A percentile compares a stretch with the other conserved stretches of the same genome.
Conservation (phyloP, 768 basidiomycete species). For the Pisolithus microcarpus region DNA sequence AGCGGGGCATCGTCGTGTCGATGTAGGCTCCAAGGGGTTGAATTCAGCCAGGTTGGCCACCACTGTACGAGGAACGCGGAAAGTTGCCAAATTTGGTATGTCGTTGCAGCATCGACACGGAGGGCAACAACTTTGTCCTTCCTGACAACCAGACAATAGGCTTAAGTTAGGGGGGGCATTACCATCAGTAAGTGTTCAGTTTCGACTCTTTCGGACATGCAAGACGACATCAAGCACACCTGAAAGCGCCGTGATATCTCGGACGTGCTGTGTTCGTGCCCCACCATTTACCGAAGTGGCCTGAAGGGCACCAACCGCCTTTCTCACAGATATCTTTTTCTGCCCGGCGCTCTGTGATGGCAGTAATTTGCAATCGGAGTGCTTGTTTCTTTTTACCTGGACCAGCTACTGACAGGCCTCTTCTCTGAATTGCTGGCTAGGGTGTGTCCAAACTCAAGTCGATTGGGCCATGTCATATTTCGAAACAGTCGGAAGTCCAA, state of each 20-base stretch:
- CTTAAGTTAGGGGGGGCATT: background rate
- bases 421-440: background rate
- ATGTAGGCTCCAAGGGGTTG: no score
- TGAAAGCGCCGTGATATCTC: constrained; percentile 1
- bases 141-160: background rate
- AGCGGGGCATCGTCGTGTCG: no score
- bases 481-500: no score
- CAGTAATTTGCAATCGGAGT: constrained; percentile 12
- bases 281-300: background rate
- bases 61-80: no score
- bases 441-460: no score
- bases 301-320: constrained; percentile 6
- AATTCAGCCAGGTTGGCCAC: no score
- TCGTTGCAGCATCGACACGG: no score
- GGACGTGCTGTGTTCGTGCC: constrained; percentile 7
- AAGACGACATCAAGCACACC: constrained; percentile 8
- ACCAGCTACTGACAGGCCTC: background rate
- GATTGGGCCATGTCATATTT: no score
- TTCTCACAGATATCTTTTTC: background rate
- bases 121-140: background rate
- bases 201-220: background rate
- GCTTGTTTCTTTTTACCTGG: background rate
- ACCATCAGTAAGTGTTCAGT: background rate
- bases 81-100: background rate
- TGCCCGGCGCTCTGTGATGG: constrained; percentile 5